Conservation (phyloP, 441 rosid species). For the Populus hybrid region DNA sequence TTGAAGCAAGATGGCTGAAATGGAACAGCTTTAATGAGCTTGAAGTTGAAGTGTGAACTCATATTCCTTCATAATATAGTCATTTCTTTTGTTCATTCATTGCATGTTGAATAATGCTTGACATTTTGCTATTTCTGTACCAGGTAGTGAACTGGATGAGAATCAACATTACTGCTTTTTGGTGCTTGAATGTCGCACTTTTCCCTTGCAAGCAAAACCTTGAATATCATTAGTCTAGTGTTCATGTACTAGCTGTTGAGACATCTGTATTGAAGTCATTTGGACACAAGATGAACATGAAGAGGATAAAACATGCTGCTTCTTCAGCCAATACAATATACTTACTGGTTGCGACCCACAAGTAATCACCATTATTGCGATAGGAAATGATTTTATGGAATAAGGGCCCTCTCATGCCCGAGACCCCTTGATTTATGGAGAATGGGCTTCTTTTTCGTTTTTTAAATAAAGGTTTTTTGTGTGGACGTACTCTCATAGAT, state of each 20-base stretch:
- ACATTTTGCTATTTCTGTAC: not conserved
- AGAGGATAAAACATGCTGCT: not conserved
- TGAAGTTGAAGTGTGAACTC: slow-evolving; percentile 29
- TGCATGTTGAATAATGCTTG: not conserved
- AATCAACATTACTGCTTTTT: no score
- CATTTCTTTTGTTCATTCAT: not conserved
- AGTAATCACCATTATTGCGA: not conserved
- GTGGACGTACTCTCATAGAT: no score
- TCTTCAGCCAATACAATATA: not conserved
- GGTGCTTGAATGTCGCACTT: not conserved
- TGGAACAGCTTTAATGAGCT: slow-evolving; percentile 43
- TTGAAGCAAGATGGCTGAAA: slow-evolving; percentile 38
- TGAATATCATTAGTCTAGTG: not conserved
- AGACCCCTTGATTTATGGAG: no score
- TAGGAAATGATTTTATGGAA: not conserved
- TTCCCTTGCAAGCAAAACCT: not conserved
- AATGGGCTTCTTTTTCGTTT: no score
- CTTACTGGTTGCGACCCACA: not conserved
- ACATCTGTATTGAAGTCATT: not conserved
- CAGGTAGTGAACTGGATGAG: slow-evolving; percentile 31
- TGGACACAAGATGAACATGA: not conserved
- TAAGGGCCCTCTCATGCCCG: not conserved
- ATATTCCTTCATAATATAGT: no score
- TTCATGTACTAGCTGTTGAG: not conserved
- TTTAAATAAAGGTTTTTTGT: no score